Conservation (phyloP, 1,284 basidiomycete genomes). For the Sporisorium reilianum region DNA sequence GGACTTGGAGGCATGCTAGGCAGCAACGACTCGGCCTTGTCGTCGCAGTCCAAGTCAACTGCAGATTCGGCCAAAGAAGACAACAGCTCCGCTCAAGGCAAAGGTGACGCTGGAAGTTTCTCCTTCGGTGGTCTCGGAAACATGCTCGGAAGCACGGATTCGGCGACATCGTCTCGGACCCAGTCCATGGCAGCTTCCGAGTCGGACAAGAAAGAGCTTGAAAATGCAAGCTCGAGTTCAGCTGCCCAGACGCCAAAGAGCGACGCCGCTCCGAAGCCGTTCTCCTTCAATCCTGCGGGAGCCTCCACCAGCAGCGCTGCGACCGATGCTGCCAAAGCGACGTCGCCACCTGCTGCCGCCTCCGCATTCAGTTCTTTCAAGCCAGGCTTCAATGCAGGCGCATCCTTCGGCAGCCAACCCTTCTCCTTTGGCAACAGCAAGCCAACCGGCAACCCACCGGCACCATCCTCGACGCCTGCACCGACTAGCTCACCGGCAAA, state of each 20-base stretch:
- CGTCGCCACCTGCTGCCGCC: slow-evolving; percentile 22
- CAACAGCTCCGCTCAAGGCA: background rate
- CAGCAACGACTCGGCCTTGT: slow-evolving; percentile 25
- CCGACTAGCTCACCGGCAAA: background rate
- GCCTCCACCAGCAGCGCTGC: background rate
- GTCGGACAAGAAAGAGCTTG: slow-evolving; percentile 4
- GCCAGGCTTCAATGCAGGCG: slow-evolving; percentile 30
- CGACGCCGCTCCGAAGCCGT: slow-evolving; percentile 16
- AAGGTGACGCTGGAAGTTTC: slow-evolving; percentile 30
- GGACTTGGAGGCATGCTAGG: slow-evolving; percentile 28
- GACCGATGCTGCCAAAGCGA: slow-evolving; percentile 11
- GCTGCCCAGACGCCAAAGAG: slow-evolving; percentile 24
- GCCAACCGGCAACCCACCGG: slow-evolving; percentile 1
- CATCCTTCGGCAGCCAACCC: slow-evolving; percentile 30
- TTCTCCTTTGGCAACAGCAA: slow-evolving; percentile 42
- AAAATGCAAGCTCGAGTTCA: slow-evolving; percentile 5
- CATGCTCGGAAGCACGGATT: slow-evolving; percentile 33
- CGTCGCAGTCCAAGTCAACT: slow-evolving; percentile 2
- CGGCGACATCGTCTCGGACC: slow-evolving; percentile 10
- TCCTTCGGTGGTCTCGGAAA: slow-evolving; percentile 47
- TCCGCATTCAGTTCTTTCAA: slow-evolving; percentile 41
- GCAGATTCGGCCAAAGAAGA: slow-evolving; percentile 8
- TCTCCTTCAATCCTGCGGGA: slow-evolving; percentile 29
- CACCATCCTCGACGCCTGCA: background rate
- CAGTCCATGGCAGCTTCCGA: slow-evolving; percentile 7